These are phyloP conservation scores for Colletotrichum sp. DNA, from an alignment of 2,329 filamentous ascomycete species.

Conservation along the genomic window DNA sequence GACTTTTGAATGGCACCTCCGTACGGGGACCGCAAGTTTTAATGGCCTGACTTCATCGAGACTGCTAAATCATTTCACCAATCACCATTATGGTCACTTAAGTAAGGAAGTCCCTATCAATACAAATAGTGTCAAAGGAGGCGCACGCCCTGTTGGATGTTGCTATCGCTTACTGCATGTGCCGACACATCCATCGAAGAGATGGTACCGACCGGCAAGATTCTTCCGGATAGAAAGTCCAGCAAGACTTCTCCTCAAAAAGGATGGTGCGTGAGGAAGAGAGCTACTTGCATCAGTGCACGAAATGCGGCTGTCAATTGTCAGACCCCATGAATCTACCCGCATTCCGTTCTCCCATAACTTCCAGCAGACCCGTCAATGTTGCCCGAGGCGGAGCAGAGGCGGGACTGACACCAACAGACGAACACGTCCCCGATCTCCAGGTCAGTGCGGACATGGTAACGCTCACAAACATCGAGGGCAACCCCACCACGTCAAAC, in stretches of 20 bases:
- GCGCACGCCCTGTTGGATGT: accelerated
- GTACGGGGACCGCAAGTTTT: neutral
- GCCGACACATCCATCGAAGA: neutral
- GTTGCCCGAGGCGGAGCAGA: neutral
- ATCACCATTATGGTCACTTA: accelerated
- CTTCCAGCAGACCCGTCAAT: neutral
- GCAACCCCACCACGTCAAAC: neutral
- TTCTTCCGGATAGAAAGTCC: neutral
- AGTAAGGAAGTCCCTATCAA: neutral
- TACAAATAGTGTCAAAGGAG: accelerated
- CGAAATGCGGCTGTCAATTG: neutral
- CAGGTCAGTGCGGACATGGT: neutral
- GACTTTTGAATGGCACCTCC: too few relatives aligned
- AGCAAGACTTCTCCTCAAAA: neutral
- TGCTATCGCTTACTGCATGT: neutral
- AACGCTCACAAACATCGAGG: neutral
- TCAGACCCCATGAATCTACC: neutral
- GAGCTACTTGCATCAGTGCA: neutral
- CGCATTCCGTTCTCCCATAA: neutral
- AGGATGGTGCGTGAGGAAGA: neutral
- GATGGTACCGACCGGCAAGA: neutral
- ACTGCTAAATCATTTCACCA: neutral
- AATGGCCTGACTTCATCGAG: neutral
- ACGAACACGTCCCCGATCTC: neutral
- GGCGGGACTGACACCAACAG: neutral